Evolutionary conservation across 2,329 filamentous ascomycete genomes (phyloP).

Genomic region (Ophiostoma fasciatum): DNA sequence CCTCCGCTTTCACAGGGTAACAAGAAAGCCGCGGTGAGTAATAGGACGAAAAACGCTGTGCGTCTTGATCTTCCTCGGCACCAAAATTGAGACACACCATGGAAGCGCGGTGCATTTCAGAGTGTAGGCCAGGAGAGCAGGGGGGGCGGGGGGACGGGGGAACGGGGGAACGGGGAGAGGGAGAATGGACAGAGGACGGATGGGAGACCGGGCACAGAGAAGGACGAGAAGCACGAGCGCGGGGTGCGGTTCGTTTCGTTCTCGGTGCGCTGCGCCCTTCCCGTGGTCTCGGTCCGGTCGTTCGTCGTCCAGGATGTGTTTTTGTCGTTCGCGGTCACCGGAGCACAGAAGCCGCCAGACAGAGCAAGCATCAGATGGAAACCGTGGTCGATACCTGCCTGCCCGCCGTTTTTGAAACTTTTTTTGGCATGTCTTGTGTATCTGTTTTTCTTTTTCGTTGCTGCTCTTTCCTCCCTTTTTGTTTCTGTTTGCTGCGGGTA

Average conservation of each 20-base stretch:
- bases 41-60: conserved; percentile 27
- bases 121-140: conserved; percentile 57
- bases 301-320: too few species aligned
- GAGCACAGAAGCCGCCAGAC: not conserved
- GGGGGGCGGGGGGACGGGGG: conserved; percentile 4
- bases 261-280: too few species aligned
- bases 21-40: conserved; percentile 55
- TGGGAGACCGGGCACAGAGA: not conserved
- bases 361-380: not conserved
- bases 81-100: conserved; percentile 75
- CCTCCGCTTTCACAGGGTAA: conserved; percentile 44
- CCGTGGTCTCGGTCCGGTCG: too few species aligned
- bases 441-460: conserved; percentile 6
- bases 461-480: conserved; percentile 2
- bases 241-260: not conserved
- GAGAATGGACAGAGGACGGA: not conserved
- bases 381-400: too few species aligned
- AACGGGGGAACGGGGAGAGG: not conserved
- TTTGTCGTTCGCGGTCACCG: not conserved
- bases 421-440: not conserved
- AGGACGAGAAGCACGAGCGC: conserved; percentile 2
- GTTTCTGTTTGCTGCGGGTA: conserved; percentile 2
- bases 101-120: conserved; percentile 55
- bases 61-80: conserved; percentile 57
- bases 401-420: too few species aligned